These are phyloP conservation scores for Trichophyton verrucosum DNA, from an alignment of 2,329 filamentous ascomycete genomes.

Conservation along the genomic window DNA sequence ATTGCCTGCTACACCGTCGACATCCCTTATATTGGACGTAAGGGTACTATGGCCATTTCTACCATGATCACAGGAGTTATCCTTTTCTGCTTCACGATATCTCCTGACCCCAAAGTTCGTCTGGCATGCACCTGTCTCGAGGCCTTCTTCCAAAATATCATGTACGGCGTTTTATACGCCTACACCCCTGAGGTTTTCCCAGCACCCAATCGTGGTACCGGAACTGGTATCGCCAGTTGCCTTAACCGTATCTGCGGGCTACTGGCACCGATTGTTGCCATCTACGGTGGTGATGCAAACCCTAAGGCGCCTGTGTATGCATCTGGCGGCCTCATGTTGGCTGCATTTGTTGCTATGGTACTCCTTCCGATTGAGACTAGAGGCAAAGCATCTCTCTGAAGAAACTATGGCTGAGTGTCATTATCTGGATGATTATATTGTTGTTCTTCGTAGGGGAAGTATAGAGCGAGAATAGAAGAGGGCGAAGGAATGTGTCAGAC, in stretches of 20 bases:
- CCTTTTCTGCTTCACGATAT: conserved; percentile 44
- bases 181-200: conserved; percentile 50
- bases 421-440: neutral
- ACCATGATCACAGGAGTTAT: conserved; percentile 43
- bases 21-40: conserved; percentile 49
- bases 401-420: conserved; percentile 47
- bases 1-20: conserved; percentile 63
- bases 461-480: neutral
- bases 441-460: neutral
- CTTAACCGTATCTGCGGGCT: conserved; percentile 35
- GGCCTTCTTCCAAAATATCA: conserved; percentile 46
- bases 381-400: conserved; percentile 31
- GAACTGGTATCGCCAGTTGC: conserved; percentile 37
- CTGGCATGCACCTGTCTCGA: conserved; percentile 42
- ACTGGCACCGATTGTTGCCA: conserved; percentile 35
- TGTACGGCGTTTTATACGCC: conserved; percentile 46
- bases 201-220: conserved; percentile 43
- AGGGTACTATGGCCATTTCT: conserved; percentile 43
- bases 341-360: conserved; percentile 35
- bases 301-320: conserved; percentile 36
- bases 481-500: neutral
- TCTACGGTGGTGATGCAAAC: conserved; percentile 27
- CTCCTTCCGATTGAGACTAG: conserved; percentile 37
- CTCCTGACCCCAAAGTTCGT: conserved; percentile 37
- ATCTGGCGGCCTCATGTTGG: conserved; percentile 33